phyloP scores from a whole-genome alignment of 371 early-diverging fungal species.

The Mucor piriformis region DNA sequence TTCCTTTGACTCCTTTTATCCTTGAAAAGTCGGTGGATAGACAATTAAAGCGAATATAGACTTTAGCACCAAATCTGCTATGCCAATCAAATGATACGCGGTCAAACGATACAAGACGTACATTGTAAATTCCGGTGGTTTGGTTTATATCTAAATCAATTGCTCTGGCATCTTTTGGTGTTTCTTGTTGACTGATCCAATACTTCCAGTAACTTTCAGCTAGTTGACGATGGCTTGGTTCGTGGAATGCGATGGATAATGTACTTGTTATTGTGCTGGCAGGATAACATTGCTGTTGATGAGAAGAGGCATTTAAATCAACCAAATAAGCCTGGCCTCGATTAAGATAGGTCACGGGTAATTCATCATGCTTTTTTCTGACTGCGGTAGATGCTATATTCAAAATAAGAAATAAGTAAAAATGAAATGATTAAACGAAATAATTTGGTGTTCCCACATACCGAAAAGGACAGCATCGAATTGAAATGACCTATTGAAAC shows the following conservation, averaged over 20 bases:
- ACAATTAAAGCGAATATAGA: conserved; percentile 77
- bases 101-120: conserved; percentile 68
- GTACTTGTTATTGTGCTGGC: conserved; percentile 57
- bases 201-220: conserved; percentile 77
- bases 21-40: conserved; percentile 83
- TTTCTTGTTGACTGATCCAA: conserved; percentile 76
- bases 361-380: conserved; percentile 32
- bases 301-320: conserved; percentile 10
- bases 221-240: conserved; percentile 68
- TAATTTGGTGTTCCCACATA: neutral
- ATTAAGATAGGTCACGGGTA: conserved; percentile 66
- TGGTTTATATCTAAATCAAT: conserved; percentile 55
- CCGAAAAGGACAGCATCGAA: conserved; percentile 24
- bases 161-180: conserved; percentile 65
- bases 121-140: conserved; percentile 50
- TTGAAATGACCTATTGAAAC: conserved; percentile 21
- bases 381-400: conserved; percentile 43
- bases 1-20: conserved; percentile 86
- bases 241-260: conserved; percentile 74
- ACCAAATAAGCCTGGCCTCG: conserved; percentile 66
- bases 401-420: neutral
- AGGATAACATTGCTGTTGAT: conserved; percentile 1
- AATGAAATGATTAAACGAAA: neutral
- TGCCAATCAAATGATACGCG: conserved; percentile 79
- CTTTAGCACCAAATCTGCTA: conserved; percentile 67